A percentile compares a stretch with the other conserved stretches of the same genome.
Evolutionary conservation across 2,329 filamentous ascomycete species (phyloP).

Genomic region (Sporothrix dimorphospora): DNA sequence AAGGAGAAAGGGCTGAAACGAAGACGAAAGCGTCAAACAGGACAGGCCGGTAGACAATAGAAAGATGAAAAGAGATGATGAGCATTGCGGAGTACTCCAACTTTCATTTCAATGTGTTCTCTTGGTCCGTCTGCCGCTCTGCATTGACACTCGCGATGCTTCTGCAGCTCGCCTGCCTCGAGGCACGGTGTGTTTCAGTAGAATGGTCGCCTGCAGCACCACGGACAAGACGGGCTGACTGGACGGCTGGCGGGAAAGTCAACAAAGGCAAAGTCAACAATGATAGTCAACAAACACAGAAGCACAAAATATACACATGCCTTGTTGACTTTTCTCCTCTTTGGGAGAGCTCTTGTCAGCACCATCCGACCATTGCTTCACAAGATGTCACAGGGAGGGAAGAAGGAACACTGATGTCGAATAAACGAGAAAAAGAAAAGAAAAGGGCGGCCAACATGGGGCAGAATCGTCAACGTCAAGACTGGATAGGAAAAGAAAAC

Average conservation of each 20-base stretch:
- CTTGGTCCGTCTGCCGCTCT: background rate
- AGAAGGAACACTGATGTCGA: background rate
- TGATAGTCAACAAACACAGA: background rate
- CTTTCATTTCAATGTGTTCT: too few species aligned
- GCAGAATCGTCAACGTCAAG: background rate
- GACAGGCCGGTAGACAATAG: background rate
- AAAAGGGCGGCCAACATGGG: background rate
- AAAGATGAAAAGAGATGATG: background rate
- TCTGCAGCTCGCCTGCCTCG: constrained; percentile 17
- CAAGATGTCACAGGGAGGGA: constrained; percentile 10
- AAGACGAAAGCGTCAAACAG: background rate
- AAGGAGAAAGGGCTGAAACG: constrained; percentile 1
- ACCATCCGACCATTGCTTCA: background rate
- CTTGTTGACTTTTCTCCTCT: constrained; percentile 26
- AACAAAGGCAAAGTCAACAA: constrained; percentile 4
- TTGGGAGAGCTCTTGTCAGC: constrained; percentile 1
- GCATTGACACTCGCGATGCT: too few species aligned
- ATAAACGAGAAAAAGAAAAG: background rate
- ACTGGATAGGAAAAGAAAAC: background rate
- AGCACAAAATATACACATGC: background rate
- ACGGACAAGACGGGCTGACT: constrained; percentile 9
- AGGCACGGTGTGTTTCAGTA: constrained; percentile 25
- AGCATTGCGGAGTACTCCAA: too few species aligned
- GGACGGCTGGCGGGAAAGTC: constrained; percentile 7
- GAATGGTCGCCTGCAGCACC: constrained; percentile 17